Base-by-base conservation (phyloP, 2,329 filamentous ascomycete genomes). In the Colletotrichum sp. region DNA sequence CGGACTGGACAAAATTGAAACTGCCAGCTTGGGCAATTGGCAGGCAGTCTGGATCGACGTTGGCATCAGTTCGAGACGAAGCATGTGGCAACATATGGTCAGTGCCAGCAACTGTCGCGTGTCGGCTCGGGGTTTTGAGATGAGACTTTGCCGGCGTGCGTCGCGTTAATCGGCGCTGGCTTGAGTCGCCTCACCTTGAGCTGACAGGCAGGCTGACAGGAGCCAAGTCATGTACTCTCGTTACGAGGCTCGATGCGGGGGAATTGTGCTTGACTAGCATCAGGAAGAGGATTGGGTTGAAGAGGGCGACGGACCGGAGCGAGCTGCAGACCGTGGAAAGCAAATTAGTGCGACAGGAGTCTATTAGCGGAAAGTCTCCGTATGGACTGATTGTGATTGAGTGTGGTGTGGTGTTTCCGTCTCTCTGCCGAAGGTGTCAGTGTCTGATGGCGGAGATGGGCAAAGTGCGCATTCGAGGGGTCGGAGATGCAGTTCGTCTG, bases 401-500 rank as follows among this genome's bases (percentile, higher is more conserved):
- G 21, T n/a, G 21, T 16, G 24, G 30, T 65, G 34, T 68, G 59
- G 44, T 21, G 44, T 52, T 49, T 49, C 18, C 5, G 44, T 52
- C 44, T 52, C n/a, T 52, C n/a, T 21, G 12, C 44, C 44, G 44
- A 21, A 26, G 34, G 16, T 24, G 24, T 60, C 15, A 32, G 10
- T 24, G 10, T 34, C 30, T 7, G 26, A 15, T 21, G 30, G 34
- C 24, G 34, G 18, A 26, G 7, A 10, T 57, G 44, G 32, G 65
- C 24, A 36, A 13, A 18, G 12, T 32, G 30, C 16, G 32, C 34
- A 16, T 52, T 18, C 12, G 32, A 36, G 32, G 28, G 44, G 21
- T 16, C 28, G 34, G n/a, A 62, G 30, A 63, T 52, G 57, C 44
- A 44, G 70, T 74, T 74, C 70, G 59, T 74, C 70, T 68, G 63